Base-by-base conservation (phyloP, 306 rosid species). In the Pueraria montana region DNA sequence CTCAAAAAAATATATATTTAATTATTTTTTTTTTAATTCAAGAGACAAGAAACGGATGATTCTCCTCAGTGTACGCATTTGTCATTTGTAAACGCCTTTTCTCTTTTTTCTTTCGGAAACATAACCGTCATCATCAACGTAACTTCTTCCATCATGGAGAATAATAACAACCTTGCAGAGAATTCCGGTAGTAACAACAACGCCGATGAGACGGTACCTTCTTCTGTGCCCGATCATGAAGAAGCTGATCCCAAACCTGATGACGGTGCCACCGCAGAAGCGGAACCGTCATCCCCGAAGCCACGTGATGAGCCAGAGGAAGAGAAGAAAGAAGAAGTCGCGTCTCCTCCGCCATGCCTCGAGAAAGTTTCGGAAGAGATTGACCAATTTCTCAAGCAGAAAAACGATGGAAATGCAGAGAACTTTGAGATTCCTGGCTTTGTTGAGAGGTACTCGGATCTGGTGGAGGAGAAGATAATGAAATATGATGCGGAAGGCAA, bases 401-500 rank as follows among this genome's bases (percentile, higher is more conserved):
- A 20, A 11, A 5, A 14, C 16, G 3, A 20, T 6, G 50, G 27
- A 10, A 32, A 34, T 5, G 38, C 72, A 7, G 46, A 1, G 3
- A 49, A 74, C 4, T 5, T 38, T 3, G 91, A 88, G 67, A 84
- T 92, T 53, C 93, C 91, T 16, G 30, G 16, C 40, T 87, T 76
- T 13, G 68, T 89, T 0, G 72, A 74, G 18, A 88, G 38, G 72
- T 90, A 90, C 70, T 69, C 88, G 82, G 86, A 84, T 80, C 86
- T 88, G 20, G 73, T 90, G 8, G 91, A 93, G 12, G 87, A 86
- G 21, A 89, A 83, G 84, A 46, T 89, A 3, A 40, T 26, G 3
- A 79, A 69, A 52, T 83, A 78, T 13, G 87, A 88, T 4, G 23
- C 66, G 0, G 74, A 79, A 66, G 79, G 50, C 0, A 88, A 79